Evolutionary conservation across 805 yeast species (phyloP), one percentile per base, ranked within the genome.

Genomic region (Metschnikowia orientalis): DNA sequence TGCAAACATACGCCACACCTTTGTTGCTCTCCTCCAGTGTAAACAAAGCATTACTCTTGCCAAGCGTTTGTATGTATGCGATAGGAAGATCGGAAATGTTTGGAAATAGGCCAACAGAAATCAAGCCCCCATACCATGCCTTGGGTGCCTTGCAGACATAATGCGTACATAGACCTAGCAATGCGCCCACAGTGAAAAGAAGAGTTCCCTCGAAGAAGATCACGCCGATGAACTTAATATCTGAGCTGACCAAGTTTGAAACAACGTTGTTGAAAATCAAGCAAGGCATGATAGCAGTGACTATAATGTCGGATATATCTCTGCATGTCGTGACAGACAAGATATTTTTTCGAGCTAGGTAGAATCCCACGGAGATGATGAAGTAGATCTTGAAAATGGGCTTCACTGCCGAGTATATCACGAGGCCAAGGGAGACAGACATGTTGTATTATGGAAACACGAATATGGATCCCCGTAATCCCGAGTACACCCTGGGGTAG

Each of bases 371-470:
- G 4, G 69, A 77, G 4, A 83, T 72, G 51, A 83, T 80, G 44
- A 82, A 59, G 49, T 85, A 82, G 44, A 86, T 82, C 57, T 87
- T 87, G 58, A 85, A 69, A 37, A 86, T 79, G n/a, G 95, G 95
- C 62, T 85, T 86, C 35, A 81, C 79, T 0, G 95, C 76, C 15
- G 85, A 71, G 59, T 81, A 86, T 5, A 87, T 80, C 22, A 85
- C 76, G 23, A 69, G 67, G 11, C 92, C 90, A 17, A 71, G 37
- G n/a, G 47, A 16, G 4, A 38, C 48, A 8, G 40, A 13, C 48
- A 44, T 44, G 22, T 12, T 24, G 26, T n/a, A n/a, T n/a, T n/a
- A n/a, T n/a, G n/a, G n/a, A n/a, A n/a, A n/a, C n/a, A n/a, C n/a
- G n/a, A n/a, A n/a, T n/a, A n/a, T n/a, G n/a, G n/a, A n/a, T n/a